Evolutionary conservation across 768 basidiomycete genomes (phyloP), one percentile per base, ranked within the genome.

Genomic region (Kwoniella bestiolae): DNA sequence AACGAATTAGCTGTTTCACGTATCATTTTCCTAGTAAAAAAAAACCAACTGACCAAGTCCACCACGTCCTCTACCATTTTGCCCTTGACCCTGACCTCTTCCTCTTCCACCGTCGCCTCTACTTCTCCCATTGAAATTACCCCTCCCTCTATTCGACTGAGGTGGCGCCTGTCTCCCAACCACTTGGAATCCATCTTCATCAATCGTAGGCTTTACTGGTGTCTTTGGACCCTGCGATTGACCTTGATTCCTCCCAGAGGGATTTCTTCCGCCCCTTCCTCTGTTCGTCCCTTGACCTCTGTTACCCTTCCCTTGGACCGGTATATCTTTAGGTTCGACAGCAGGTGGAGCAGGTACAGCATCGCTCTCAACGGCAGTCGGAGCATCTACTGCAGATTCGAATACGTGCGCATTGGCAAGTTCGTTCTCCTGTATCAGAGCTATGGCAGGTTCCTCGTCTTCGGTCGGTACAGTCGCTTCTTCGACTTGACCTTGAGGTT

Each of bases 181-280:
- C 31, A 68, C 64, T 61, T 73, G 71, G 60, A 76, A 76, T 34
- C 75, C 75, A 52, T 76, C 75, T 45, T 67, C 75, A 53, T 76
- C 75, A 2, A 73, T 60, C 1, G 60, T 56, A 23, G 60, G 56
- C 31, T 51, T 56, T n/a, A 46, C 44, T 21, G 53, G 62, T 12
- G 23, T 46, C 31, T 66, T 63, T 8, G 50, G 44, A 11, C 9
- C 38, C 49, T 51, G 49, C n/a, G n/a, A n/a, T n/a, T 31, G 66
- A 21, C n/a, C 25, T 56, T 26, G 68, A 32, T 50, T 31, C 31
- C 34, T 26, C 46, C 47, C 55, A 11, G 55, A 55, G 4, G 31
- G 26, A 35, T 56, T 56, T 56, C 35, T 32, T 5, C 46, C 45
- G 14, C 31, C 66, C 38, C 23, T 44, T 34, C 41, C 49, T 57